Percentiles rank a stretch among this genome's conserved stretches.
Conservation (phyloP, 768 basidiomycete species). For the Pulveroboletus sp. region DNA sequence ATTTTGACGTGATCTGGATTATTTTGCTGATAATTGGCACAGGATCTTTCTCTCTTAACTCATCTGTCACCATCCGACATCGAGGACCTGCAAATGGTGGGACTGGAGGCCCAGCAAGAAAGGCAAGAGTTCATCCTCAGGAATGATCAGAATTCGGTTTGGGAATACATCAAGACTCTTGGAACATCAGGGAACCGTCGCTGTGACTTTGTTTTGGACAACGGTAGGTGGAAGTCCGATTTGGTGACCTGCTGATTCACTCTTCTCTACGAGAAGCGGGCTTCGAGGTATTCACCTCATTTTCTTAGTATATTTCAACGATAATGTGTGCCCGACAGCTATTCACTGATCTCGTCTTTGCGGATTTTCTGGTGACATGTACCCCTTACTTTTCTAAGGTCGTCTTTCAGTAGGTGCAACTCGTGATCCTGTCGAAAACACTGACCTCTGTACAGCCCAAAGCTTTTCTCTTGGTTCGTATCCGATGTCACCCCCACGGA, state of each 20-base stretch:
- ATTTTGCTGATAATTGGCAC: constrained; percentile 1
- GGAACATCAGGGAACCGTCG: constrained; percentile 37
- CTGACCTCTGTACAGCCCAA: constrained; percentile 56
- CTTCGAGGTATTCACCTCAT: constrained; percentile 61
- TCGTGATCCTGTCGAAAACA: background rate
- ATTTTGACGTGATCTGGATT: background rate
- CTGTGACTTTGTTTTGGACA: constrained; percentile 89
- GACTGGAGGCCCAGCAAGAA: constrained; percentile 72
- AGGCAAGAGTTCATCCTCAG: constrained; percentile 77
- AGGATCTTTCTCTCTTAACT: constrained; percentile 90
- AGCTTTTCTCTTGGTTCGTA: constrained; percentile 96
- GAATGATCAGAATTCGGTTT: constrained; percentile 74
- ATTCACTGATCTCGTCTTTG: constrained; percentile 90
- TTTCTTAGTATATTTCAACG: background rate
- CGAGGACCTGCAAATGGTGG: constrained; percentile 75
- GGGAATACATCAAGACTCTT: constrained; percentile 63
- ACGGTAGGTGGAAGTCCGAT: constrained; percentile 46
- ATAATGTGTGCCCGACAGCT: constrained; percentile 44
- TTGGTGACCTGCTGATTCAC: background rate
- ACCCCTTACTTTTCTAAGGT: constrained; percentile 80
- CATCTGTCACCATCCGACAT: constrained; percentile 82
- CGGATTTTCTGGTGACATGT: constrained; percentile 87
- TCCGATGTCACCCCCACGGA: constrained; percentile 90
- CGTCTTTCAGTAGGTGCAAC: constrained; percentile 78
- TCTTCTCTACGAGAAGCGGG: constrained; percentile 56